Base-by-base conservation (phyloP, 176 grass and related monocot genomes). In the Musa acuminata region DNA sequence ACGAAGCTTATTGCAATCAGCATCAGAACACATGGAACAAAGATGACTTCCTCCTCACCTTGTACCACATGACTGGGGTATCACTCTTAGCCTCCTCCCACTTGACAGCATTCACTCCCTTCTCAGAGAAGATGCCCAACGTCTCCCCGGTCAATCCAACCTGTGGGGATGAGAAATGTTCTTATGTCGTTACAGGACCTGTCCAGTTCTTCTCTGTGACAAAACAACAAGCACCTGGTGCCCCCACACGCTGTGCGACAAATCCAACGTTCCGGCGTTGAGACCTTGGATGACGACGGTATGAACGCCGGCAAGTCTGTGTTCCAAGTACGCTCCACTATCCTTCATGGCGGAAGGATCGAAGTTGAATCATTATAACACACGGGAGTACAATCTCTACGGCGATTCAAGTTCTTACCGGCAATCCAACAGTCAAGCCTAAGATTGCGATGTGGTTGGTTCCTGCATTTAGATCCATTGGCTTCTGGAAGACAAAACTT, bases 251-350 rank as follows among this genome's bases (percentile, higher is more conserved):
- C 86, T 97, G 13, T 21, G 55, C 49, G 81, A 81, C 53, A 97
- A 83, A 76, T 97, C 94, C 76, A 97, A 78, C 8, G 94, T 97
- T 24, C 94, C 94, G 19, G 90, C 92, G 66, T 93, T 97, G 62
- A 97, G 94, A 80, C 94, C 94, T 82, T 89, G 90, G 70, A 97
- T 78, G 59, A 19, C 35, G 26, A 77, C 84, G 1, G 79, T 79
- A 63, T 86, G 78, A 13, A 96, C 66, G 13, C 91, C 88, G 2
- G 83, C 73, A 72, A 84, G 77, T 68, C 80, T 48, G 20, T 81
- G 74, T 57, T 87, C 88, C 75, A 91, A 69, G 50, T 84, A 81
- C 63, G 85, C 72, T 67, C 92, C 92, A 63, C 88, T 98, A 83
- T 98, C 94, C 94, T 98, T 67, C 57, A 82, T 23, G 13, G 2